Conservation (phyloP, 331 rosid genomes). For the Malus hybrid region DNA sequence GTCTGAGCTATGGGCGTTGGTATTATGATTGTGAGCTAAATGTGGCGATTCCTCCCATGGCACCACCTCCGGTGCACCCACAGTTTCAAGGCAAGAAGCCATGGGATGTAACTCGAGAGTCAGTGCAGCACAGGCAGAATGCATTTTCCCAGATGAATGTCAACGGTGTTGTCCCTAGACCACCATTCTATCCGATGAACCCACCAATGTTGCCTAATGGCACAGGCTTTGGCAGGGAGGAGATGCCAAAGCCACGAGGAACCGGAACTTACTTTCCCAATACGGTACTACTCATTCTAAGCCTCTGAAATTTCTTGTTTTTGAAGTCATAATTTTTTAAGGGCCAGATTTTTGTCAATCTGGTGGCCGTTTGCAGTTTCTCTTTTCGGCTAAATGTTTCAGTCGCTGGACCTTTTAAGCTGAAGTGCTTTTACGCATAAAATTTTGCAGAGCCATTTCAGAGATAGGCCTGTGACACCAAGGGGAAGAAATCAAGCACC, state of each 20-base stretch:
- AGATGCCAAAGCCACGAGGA: slow-evolving; percentile 40
- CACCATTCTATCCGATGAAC: slow-evolving; percentile 22
- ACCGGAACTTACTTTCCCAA: slow-evolving; percentile 44
- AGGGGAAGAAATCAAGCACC: slow-evolving; percentile 38
- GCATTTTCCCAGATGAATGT: slow-evolving; percentile 17
- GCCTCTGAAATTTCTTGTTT: slow-evolving; percentile 1
- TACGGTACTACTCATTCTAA: slow-evolving; percentile 28
- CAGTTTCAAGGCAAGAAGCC: slow-evolving; percentile 25
- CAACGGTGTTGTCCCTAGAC: slow-evolving; percentile 23
- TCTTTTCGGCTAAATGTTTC: not conserved
- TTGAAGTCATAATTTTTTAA: not conserved
- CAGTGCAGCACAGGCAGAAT: slow-evolving; percentile 27
- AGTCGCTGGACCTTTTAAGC: slow-evolving; percentile 3
- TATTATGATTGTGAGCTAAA: slow-evolving; percentile 15
- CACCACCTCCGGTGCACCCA: slow-evolving; percentile 11
- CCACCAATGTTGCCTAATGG: slow-evolving; percentile 27
- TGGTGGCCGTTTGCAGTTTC: not conserved
- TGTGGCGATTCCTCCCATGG: slow-evolving; percentile 2
- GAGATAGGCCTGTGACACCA: slow-evolving; percentile 29
- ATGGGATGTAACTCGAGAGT: slow-evolving; percentile 29
- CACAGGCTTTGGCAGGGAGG: slow-evolving; percentile 23
- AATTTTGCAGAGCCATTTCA: slow-evolving; percentile 35
- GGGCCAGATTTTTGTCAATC: not conserved
- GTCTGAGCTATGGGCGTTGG: slow-evolving; percentile 21
- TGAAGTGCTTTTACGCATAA: slow-evolving; percentile 6